Percentiles rank a stretch among this genome's conserved stretches.
Evolutionary conservation across 306 rosid genomes (phyloP).

Genomic region (Vachellia collinsii): DNA sequence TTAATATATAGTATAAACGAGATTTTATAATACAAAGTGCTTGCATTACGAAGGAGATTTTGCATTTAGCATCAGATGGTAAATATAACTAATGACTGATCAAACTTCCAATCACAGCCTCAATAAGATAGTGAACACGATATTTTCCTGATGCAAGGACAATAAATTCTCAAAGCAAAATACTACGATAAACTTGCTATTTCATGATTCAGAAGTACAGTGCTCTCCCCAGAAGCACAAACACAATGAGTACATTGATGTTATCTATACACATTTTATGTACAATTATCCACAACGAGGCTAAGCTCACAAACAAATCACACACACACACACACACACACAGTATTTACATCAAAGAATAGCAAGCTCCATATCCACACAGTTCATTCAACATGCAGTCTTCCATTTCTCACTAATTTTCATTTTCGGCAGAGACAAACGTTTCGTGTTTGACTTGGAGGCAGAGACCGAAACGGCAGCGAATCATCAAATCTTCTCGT

Average conservation of each 20-base stretch:
- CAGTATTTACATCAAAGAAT: constrained; percentile 58
- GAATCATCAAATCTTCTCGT: constrained; percentile 40
- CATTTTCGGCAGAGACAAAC: not conserved
- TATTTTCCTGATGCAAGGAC: not conserved
- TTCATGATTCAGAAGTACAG: not conserved
- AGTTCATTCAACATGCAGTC: constrained; percentile 35
- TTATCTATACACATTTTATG: constrained; percentile 43
- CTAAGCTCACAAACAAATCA: constrained; percentile 37
- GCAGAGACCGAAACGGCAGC: constrained; percentile 30
- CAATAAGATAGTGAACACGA: not conserved
- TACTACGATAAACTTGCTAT: not conserved
- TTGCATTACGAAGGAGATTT: too few relatives aligned
- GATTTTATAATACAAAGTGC: too few relatives aligned
- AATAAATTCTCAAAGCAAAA: not conserved
- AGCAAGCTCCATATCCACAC: constrained; percentile 44
- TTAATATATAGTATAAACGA: too few relatives aligned
- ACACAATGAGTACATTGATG: constrained; percentile 5
- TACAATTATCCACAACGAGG: constrained; percentile 46
- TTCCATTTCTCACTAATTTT: constrained; percentile 8
- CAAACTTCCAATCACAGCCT: not conserved
- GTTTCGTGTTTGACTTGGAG: constrained; percentile 26
- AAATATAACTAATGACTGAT: too few relatives aligned
- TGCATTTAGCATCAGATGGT: too few relatives aligned
- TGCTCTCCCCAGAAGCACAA: constrained; percentile 9
- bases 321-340: constrained; percentile 35